Evolutionary conservation across 805 yeast genomes (phyloP), one percentile per base, ranked within the genome.

Genomic region (Yarrowia divulgata): DNA sequence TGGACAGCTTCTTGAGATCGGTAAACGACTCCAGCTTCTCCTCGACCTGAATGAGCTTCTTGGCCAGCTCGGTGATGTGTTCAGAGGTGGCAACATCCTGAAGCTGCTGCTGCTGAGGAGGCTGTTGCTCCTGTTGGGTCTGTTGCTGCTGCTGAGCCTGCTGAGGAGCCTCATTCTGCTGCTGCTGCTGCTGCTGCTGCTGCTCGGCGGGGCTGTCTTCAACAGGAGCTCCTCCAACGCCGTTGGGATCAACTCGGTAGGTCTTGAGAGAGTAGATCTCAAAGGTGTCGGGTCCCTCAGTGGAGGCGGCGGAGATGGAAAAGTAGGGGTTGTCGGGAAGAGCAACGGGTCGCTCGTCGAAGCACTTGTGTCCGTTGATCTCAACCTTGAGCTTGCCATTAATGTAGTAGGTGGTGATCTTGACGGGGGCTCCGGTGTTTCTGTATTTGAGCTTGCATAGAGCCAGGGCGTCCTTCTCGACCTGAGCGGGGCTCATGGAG

Each of bases 281-380:
- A 43, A 74, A 73, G 10, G 68, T 69, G 45, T 74, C 76, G 5
- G 75, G 73, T 1, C 68, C 34, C 12, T 69, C 70, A 9, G 73
- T 40, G 18, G 72, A 69, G 4, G 70, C 67, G 10, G 81, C 82
- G 13, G 80, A 75, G 23, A 79, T 67, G 23, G 83, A 82, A 40
- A 79, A 71, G 69, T 71, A 74, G 70, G 72, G 73, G 23, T 75
- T 75, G 18, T 68, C 62, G 16, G 81, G 82, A 42, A 80, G 73
- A n/a, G 69, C 72, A 14, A 80, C 72, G 23, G 76, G 73, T 55
- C 74, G 73, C 14, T 77, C 73, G 55, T 73, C 71, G 68, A 80
- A 80, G 42, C 83, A 80, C 54, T 72, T 73, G 67, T 78, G 79
- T 57, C 78, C 80, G 63, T 80, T 80, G 50, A 80, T 77, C 60